Conservation (phyloP, 2,329 filamentous ascomycete species). For the Colletotrichum tropicale region DNA sequence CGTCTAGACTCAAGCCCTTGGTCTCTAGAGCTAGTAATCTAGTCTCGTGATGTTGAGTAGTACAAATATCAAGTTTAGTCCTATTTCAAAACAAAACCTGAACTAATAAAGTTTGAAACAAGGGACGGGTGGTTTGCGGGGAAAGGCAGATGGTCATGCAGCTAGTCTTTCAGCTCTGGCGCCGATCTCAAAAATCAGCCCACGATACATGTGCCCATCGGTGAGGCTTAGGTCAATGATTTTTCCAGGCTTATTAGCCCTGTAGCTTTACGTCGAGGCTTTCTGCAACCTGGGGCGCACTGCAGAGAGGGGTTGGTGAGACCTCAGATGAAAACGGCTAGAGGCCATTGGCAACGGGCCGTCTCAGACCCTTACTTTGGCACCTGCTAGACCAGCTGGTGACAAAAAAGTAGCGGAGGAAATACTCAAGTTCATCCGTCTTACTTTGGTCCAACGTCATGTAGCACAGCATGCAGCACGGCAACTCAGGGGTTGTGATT, state of each 20-base stretch:
- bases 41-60: neutral
- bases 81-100: neutral
- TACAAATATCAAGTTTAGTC: neutral
- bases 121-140: neutral
- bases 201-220: neutral
- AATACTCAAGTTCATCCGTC: neutral
- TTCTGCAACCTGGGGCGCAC: neutral
- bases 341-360: neutral
- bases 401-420: neutral
- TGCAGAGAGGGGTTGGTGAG: neutral
- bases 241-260: neutral
- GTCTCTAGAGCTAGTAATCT: neutral
- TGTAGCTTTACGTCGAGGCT: neutral
- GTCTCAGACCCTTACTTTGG: neutral
- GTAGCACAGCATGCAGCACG: neutral
- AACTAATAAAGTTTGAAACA: neutral
- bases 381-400: neutral
- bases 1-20: neutral
- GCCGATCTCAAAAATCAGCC: neutral
- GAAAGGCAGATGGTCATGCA: neutral
- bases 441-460: neutral
- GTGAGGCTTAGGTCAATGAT: neutral
- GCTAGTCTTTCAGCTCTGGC: neutral
- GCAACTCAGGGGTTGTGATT: neutral
- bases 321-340: neutral